Evolutionary conservation across 2,329 filamentous ascomycete genomes (phyloP).

Genomic region (Fusarium dlaminii): DNA sequence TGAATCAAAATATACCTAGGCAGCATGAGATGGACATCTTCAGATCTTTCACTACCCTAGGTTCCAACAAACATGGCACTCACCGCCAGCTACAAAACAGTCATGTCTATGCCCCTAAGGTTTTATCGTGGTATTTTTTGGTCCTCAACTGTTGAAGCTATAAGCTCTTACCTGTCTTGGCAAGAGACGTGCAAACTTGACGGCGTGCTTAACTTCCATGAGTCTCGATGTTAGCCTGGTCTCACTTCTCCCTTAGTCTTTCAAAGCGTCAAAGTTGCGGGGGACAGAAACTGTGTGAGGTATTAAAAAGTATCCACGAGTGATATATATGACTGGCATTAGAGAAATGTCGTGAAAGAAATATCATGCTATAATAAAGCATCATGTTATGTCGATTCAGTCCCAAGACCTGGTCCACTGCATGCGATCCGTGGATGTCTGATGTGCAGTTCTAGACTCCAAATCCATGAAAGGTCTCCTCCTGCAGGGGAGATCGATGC

Average conservation of each 20-base stretch:
- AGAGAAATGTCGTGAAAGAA: neutral
- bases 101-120: neutral
- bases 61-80: slow-evolving; percentile 33
- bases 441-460: slow-evolving; percentile 35
- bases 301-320: neutral
- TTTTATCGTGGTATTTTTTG: slow-evolving; percentile 23
- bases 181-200: slow-evolving; percentile 29
- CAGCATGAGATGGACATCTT: neutral
- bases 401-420: slow-evolving; percentile 2
- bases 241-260: neutral
- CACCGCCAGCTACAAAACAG: slow-evolving; percentile 32
- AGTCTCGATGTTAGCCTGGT: slow-evolving; percentile 8
- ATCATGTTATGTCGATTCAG: neutral
- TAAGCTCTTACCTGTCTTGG: slow-evolving; percentile 16
- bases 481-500: slow-evolving; percentile 33
- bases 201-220: slow-evolving; percentile 18
- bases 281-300: neutral
- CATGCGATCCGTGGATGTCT: neutral
- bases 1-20: neutral
- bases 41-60: neutral
- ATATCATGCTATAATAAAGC: neutral
- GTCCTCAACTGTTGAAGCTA: slow-evolving; percentile 25
- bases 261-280: neutral
- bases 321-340: neutral
- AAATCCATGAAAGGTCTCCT: slow-evolving; percentile 13